phyloP scores from a whole-genome alignment of 169 alveolate species.

The Perkinsus olseni region DNA sequence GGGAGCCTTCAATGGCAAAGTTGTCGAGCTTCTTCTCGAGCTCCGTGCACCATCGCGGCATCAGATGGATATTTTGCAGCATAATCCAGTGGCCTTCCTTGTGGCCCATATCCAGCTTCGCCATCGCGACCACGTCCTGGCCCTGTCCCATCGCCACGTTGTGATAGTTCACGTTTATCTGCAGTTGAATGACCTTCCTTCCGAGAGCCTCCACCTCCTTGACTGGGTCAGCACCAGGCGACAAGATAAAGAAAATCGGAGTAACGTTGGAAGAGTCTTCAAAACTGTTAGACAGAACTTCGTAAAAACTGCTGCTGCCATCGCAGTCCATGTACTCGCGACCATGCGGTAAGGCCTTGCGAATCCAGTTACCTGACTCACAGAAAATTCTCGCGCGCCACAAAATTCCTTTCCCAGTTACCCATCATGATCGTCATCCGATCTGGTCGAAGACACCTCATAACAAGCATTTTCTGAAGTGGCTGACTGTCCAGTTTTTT shows the following conservation, averaged over 20 bases:
- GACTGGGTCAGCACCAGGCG: constrained; percentile 91
- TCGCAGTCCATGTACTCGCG: constrained; percentile 79
- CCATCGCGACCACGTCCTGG: constrained; percentile 82
- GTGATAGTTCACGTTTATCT: constrained; percentile 71
- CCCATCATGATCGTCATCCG: constrained; percentile 83
- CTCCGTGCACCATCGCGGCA: constrained; percentile 85
- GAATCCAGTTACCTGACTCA: constrained; percentile 57
- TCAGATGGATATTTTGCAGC: constrained; percentile 84
- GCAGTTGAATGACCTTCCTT: constrained; percentile 55
- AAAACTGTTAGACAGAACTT: constrained; percentile 66
- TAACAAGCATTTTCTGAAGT: constrained; percentile 83
- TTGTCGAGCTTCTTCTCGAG: constrained; percentile 86
- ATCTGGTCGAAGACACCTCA: constrained; percentile 89
- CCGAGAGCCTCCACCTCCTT: constrained; percentile 82
- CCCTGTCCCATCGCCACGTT: constrained; percentile 90
- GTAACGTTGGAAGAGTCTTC: constrained; percentile 80
- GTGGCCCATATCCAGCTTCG: constrained; percentile 79
- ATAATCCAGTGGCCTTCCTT: constrained; percentile 94
- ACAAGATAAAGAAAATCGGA: constrained; percentile 85
- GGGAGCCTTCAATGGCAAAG: constrained; percentile 85
- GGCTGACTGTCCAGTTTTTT: constrained; percentile 80
- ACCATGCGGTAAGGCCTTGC: constrained; percentile 83
- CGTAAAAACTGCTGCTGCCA: constrained; percentile 73
- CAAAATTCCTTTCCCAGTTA: too few species aligned
- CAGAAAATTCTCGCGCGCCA: too few species aligned